phyloP scores from a whole-genome alignment of 2,329 filamentous ascomycete genomes.

The Penicillium sp. region DNA sequence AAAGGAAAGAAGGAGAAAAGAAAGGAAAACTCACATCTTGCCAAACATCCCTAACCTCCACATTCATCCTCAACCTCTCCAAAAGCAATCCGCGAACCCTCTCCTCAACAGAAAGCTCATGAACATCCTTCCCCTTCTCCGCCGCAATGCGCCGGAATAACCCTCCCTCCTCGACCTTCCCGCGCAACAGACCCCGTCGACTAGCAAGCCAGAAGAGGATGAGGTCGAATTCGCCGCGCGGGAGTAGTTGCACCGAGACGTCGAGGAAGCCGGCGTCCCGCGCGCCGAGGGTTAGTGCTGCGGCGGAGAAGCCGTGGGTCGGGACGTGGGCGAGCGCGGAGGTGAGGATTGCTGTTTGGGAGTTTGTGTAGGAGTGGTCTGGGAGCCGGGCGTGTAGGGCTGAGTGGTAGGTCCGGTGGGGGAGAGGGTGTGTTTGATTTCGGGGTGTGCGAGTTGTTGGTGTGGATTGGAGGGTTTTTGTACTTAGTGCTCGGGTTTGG shows the following conservation, averaged over 20 bases:
- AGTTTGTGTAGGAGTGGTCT: conserved; percentile 60
- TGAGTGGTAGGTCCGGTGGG: conserved; percentile 64
- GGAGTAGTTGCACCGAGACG: conserved; percentile 79
- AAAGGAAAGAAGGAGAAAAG: background rate
- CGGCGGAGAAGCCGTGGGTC: conserved; percentile 74
- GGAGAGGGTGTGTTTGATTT: background rate
- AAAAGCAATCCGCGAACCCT: conserved; percentile 72
- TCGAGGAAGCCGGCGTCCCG: conserved; percentile 83
- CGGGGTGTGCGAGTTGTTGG: background rate
- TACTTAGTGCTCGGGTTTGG: background rate
- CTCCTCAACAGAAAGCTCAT: conserved; percentile 52
- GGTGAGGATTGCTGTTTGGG: conserved; percentile 73
- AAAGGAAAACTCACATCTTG: conserved; percentile 66
- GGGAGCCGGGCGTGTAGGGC: conserved; percentile 62
- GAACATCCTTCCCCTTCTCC: conserved; percentile 11
- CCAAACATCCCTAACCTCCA: conserved; percentile 71
- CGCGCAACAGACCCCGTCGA: conserved; percentile 39
- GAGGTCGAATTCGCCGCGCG: conserved; percentile 76
- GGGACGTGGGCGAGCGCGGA: conserved; percentile 80
- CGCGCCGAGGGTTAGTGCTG: conserved; percentile 73
- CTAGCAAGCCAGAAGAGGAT: conserved; percentile 55
- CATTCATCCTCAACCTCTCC: conserved; percentile 74
- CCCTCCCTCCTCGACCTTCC: conserved; percentile 34
- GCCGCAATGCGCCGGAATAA: conserved; percentile 23
- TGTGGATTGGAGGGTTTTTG: conserved; percentile 1